Percentiles rank a stretch among this genome's conserved stretches.
Evolutionary conservation across 2,329 filamentous ascomycete species (phyloP).

Genomic region (Fusarium pseudonygamai): DNA sequence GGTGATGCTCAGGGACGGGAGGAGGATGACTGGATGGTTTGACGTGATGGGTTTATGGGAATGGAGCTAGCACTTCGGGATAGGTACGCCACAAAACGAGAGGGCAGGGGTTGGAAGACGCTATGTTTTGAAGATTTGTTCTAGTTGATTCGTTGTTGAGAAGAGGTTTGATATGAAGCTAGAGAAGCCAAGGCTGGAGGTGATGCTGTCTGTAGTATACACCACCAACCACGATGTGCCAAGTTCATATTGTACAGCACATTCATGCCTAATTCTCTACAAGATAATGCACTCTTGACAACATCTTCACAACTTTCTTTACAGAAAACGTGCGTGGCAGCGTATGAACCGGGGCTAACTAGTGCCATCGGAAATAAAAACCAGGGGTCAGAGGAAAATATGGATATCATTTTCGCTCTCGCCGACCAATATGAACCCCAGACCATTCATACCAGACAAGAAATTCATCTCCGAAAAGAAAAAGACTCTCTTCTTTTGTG

Average conservation of each 20-base stretch:
- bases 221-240: neutral
- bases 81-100: neutral
- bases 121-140: slow-evolving; percentile 4
- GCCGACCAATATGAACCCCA: neutral
- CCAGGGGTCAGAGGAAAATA: slow-evolving; percentile 21
- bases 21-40: slow-evolving; percentile 5
- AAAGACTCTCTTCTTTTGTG: neutral
- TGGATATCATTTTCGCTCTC: slow-evolving; percentile 5
- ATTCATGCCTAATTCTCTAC: neutral
- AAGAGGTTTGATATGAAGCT: neutral
- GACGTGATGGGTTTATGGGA: neutral
- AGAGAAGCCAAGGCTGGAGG: neutral
- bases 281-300: neutral
- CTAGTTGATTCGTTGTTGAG: slow-evolving; percentile 1
- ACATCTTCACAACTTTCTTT: neutral
- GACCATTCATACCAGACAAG: neutral
- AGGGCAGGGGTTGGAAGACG: neutral
- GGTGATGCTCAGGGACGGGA: slow-evolving; percentile 28
- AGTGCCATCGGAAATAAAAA: slow-evolving; percentile 26
- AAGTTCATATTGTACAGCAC: neutral
- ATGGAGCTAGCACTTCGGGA: slow-evolving; percentile 5
- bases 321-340: neutral
- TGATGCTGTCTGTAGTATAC: neutral
- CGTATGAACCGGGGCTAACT: slow-evolving; percentile 14
- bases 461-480: neutral